A percentile compares a stretch with the other conserved stretches of the same genome.
Evolutionary conservation across 305 asterid genomes (phyloP).

Genomic region (Solanum hybrid): DNA sequence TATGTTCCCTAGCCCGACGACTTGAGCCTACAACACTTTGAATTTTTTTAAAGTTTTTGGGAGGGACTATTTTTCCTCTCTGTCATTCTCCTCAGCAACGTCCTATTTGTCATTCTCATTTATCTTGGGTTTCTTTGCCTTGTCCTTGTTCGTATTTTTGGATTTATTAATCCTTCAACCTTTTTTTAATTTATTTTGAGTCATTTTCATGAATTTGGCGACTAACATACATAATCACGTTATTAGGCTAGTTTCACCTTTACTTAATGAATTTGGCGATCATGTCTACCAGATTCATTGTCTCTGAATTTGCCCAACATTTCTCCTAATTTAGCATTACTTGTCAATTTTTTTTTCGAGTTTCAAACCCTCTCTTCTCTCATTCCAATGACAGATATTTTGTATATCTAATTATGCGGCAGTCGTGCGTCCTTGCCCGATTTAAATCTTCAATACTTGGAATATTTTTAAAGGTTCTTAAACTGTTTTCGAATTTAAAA

Average conservation of each 20-base stretch:
- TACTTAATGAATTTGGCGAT: not conserved
- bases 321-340: not conserved
- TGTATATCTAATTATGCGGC: not conserved
- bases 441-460: too few species aligned
- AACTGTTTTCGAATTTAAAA: too few species aligned
- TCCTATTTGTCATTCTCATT: too few species aligned
- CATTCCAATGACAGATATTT: not conserved
- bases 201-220: not conserved
- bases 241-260: not conserved
- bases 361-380: not conserved
- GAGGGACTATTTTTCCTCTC: too few species aligned
- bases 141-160: too few species aligned
- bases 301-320: not conserved
- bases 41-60: too few species aligned
- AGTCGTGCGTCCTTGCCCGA: too few species aligned
- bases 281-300: not conserved
- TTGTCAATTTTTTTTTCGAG: too few species aligned
- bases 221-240: not conserved
- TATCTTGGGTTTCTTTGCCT: too few species aligned
- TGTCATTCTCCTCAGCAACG: too few species aligned
- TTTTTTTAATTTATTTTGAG: not conserved
- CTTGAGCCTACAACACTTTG: not conserved
- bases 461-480: too few species aligned
- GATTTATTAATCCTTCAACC: not conserved
- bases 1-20: not conserved